A percentile compares a stretch with the other conserved stretches of the same genome.
These are phyloP conservation scores for Dactylellina drechsleri DNA, from an alignment of 2,329 filamentous ascomycete species.

Conservation along the genomic window DNA sequence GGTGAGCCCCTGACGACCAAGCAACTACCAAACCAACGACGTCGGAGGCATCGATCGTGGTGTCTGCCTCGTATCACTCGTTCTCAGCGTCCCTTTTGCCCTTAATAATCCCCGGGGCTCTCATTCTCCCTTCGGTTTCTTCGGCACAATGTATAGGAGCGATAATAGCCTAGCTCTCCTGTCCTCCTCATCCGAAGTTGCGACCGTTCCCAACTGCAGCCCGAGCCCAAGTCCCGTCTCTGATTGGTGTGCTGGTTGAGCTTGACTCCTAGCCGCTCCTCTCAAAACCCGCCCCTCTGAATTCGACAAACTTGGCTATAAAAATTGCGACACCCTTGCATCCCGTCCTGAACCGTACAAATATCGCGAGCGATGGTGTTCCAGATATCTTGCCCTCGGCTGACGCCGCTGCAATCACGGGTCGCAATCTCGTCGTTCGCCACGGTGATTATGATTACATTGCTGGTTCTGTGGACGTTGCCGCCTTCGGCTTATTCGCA, in stretches of 20 bases:
- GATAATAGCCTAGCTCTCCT: slow-evolving; percentile 20
- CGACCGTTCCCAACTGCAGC: slow-evolving; percentile 11
- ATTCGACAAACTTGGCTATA: neutral
- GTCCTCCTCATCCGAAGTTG: slow-evolving; percentile 29
- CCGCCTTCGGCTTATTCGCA: slow-evolving; percentile 70
- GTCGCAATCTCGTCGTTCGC: slow-evolving; percentile 74
- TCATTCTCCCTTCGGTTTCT: slow-evolving; percentile 7
- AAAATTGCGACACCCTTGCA: no score
- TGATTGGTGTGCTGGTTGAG: slow-evolving; percentile 50
- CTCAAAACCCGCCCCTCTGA: neutral
- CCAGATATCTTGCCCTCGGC: slow-evolving; percentile 61
- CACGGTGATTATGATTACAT: slow-evolving; percentile 69
- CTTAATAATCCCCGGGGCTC: neutral
- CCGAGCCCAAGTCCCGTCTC: slow-evolving; percentile 18
- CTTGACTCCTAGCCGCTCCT: slow-evolving; percentile 16
- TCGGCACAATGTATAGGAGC: slow-evolving; percentile 48
- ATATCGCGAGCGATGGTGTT: slow-evolving; percentile 36
- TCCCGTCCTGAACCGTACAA: neutral
- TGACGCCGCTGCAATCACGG: slow-evolving; percentile 76
- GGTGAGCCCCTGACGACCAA: slow-evolving; percentile 31
- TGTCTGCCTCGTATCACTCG: slow-evolving; percentile 14
- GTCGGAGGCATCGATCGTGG: slow-evolving; percentile 16
- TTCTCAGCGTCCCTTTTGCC: slow-evolving; percentile 11
- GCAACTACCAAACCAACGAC: slow-evolving; percentile 32
- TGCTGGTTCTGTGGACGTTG: slow-evolving; percentile 72